Conservation (phyloP, 2,329 filamentous ascomycete genomes). For the Cordyceps cicadae region DNA sequence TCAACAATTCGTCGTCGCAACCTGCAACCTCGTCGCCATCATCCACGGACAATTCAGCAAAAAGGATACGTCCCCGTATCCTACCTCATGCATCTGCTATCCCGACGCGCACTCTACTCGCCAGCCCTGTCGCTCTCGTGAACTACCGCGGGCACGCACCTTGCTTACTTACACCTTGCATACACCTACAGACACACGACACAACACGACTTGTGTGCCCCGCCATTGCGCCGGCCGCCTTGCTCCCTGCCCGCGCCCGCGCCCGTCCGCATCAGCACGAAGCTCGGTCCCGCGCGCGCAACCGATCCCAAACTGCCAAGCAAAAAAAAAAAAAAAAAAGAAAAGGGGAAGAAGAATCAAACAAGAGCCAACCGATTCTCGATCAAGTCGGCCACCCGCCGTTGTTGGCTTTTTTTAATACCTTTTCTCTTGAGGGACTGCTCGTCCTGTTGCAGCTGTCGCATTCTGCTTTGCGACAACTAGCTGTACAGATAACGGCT, state of each 20-base stretch:
- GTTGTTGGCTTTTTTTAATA: no score
- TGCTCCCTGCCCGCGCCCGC: not conserved
- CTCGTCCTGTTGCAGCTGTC: not conserved
- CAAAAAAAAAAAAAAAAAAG: no score
- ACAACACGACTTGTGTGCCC: not conserved
- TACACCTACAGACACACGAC: no score
- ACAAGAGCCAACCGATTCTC: no score
- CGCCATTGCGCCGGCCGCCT: not conserved
- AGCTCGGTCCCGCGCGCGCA: not conserved
- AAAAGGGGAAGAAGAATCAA: no score
- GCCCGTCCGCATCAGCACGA: not conserved
- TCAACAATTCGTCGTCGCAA: not conserved
- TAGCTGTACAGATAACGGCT: no score
- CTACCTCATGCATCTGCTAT: not conserved
- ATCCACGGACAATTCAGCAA: not conserved
- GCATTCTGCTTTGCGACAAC: conserved; percentile 2
- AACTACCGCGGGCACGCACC: not conserved
- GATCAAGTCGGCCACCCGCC: no score
- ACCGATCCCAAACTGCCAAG: not conserved
- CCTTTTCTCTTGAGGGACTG: not conserved
- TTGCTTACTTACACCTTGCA: no score
- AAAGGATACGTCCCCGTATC: not conserved
- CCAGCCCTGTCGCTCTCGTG: conserved; percentile 3
- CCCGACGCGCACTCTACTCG: conserved; percentile 3
- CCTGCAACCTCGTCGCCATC: not conserved